Evolutionary conservation across 805 yeast genomes (phyloP).

Genomic region (Scheffersomyces amazonensis): DNA sequence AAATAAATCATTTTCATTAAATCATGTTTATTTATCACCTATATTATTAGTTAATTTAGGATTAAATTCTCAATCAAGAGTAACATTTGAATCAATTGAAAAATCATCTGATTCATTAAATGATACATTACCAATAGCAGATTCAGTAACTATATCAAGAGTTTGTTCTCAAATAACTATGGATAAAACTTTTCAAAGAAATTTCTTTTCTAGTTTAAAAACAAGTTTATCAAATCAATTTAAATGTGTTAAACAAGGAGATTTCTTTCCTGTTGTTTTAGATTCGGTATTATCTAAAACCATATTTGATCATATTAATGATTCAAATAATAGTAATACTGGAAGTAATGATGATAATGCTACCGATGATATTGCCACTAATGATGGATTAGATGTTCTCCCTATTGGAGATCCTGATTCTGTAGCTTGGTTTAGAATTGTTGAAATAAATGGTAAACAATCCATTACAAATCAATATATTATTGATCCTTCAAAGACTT

Average conservation of each 20-base stretch:
- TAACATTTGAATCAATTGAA: constrained; percentile 17
- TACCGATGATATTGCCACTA: constrained; percentile 6
- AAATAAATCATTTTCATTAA: constrained; percentile 33
- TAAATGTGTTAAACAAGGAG: constrained; percentile 63
- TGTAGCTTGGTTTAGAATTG: constrained; percentile 82
- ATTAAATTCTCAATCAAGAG: constrained; percentile 18
- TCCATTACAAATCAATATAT: constrained; percentile 40
- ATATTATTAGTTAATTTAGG: constrained; percentile 50
- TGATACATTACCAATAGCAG: constrained; percentile 47
- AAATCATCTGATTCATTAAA: constrained; percentile 16
- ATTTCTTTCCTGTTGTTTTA: constrained; percentile 72
- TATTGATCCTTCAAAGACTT: constrained; percentile 66
- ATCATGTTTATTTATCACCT: constrained; percentile 59
- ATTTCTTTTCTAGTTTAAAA: constrained; percentile 60
- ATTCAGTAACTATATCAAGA: constrained; percentile 62
- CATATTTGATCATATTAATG: constrained; percentile 33
- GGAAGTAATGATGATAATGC: constrained; percentile 14
- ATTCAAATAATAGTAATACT: constrained; percentile 20
- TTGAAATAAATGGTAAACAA: constrained; percentile 42
- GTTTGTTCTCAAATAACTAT: constrained; percentile 68
- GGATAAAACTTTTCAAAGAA: constrained; percentile 58
- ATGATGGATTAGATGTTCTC: constrained; percentile 25
- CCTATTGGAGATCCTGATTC: constrained; percentile 67
- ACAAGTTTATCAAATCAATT: constrained; percentile 54
- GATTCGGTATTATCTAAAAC: constrained; percentile 67